These are phyloP conservation scores for Plantago elongata DNA, from an alignment of 257 asterid species.

Conservation along the genomic window DNA sequence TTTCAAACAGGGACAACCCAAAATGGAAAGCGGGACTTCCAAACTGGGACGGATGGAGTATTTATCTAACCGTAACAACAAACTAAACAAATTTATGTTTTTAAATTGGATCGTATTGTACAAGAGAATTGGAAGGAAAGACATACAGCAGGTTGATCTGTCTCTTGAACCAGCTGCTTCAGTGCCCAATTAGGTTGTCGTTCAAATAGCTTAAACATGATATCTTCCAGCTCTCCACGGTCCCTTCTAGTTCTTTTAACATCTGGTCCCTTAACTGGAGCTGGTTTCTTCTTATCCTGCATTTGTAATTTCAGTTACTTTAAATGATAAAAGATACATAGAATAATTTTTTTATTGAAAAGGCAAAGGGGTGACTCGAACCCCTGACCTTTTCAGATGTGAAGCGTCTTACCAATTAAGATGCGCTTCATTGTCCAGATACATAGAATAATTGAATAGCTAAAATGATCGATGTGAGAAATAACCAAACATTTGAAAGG, in stretches of 20 bases:
- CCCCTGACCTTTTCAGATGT: no score
- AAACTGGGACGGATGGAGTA: no score
- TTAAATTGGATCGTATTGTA: not conserved
- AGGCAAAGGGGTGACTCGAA: no score
- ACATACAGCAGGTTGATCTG: slow-evolving; percentile 93
- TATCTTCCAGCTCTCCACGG: slow-evolving; percentile 88
- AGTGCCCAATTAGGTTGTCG: slow-evolving; percentile 87
- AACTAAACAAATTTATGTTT: not conserved
- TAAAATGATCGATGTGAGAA: not conserved
- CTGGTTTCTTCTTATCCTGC: slow-evolving; percentile 83
- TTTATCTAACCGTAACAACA: not conserved
- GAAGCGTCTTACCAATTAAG: no score
- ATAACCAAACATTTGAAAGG: no score
- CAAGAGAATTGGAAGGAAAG: slow-evolving; percentile 17
- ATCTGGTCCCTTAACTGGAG: slow-evolving; percentile 72
- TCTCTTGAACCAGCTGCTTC: slow-evolving; percentile 87
- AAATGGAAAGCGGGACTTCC: no score
- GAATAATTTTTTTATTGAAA: no score
- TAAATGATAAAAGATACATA: slow-evolving; percentile 1
- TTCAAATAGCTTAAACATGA: slow-evolving; percentile 92
- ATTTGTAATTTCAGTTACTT: slow-evolving; percentile 9
- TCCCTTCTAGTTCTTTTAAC: slow-evolving; percentile 86
- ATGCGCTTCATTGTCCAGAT: no score
- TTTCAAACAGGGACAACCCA: no score
- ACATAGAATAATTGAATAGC: not conserved